Evolutionary conservation across 768 basidiomycete species (phyloP).

Genomic region (Nidularia sp.): DNA sequence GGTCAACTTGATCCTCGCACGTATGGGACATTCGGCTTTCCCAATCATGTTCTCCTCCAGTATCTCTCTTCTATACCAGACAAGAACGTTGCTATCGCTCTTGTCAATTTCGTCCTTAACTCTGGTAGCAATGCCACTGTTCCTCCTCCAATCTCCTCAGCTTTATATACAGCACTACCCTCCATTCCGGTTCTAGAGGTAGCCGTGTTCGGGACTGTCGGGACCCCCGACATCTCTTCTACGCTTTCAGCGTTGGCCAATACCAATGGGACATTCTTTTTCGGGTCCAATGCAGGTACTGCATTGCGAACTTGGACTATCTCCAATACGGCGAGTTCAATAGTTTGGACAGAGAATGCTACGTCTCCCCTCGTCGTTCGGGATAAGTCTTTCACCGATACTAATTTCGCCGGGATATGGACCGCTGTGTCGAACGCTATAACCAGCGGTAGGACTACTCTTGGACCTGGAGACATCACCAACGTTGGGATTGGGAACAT

Average conservation of each 20-base stretch:
- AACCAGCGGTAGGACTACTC: slow-evolving; percentile 18
- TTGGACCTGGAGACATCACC: slow-evolving; percentile 42
- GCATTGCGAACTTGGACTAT: slow-evolving; percentile 55
- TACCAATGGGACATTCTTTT: slow-evolving; percentile 48
- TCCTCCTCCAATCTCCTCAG: slow-evolving; percentile 36
- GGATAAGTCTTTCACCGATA: slow-evolving; percentile 42
- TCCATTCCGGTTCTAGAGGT: slow-evolving; percentile 54
- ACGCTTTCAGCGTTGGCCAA: slow-evolving; percentile 49
- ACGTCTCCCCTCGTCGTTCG: slow-evolving; percentile 45
- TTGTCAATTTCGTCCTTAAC: slow-evolving; percentile 45
- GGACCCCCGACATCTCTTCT: slow-evolving; percentile 40
- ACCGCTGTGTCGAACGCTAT: slow-evolving; percentile 33
- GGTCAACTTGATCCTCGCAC: slow-evolving; percentile 39
- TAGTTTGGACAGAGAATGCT: slow-evolving; percentile 52
- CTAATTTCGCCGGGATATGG: slow-evolving; percentile 47
- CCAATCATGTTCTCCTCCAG: slow-evolving; percentile 54
- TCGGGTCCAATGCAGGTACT: slow-evolving; percentile 48
- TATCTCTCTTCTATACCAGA: slow-evolving; percentile 51
- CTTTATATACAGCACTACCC: slow-evolving; percentile 35
- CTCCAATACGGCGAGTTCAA: slow-evolving; percentile 24
- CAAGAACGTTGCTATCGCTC: slow-evolving; percentile 35
- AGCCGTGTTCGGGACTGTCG: slow-evolving; percentile 57
- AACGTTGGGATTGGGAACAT: slow-evolving; percentile 36
- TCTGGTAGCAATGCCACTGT: slow-evolving; percentile 21
- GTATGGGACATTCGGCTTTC: slow-evolving; percentile 51